phyloP scores from a whole-genome alignment of 768 basidiomycete species.

The Pholiota molesta region DNA sequence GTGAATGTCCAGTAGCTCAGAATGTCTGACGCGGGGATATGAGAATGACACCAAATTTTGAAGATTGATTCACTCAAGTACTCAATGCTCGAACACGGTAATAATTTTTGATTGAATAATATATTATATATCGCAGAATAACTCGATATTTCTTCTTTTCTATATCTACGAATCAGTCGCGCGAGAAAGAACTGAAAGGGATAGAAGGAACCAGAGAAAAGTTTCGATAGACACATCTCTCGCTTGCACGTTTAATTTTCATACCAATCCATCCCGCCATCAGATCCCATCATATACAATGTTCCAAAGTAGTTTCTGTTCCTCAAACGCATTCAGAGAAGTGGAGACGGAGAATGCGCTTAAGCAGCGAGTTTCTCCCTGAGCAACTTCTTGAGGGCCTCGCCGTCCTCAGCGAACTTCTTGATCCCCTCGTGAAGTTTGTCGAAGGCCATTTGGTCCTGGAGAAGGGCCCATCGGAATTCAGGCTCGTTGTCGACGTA shows the following conservation, averaged over 20 bases:
- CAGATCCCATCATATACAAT: background rate
- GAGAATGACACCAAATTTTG: too few species aligned
- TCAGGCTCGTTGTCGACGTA: constrained; percentile 93
- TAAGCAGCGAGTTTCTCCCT: constrained; percentile 65
- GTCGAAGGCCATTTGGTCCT: constrained; percentile 98
- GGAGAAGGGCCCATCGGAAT: constrained; percentile 93
- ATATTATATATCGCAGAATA: background rate
- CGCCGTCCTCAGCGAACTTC: constrained; percentile 97
- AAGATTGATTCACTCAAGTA: too few species aligned
- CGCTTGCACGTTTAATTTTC: background rate
- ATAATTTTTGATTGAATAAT: constrained; percentile 6
- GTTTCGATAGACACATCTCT: background rate
- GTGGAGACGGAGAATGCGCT: constrained; percentile 8
- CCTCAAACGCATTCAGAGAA: background rate
- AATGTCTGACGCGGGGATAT: too few species aligned
- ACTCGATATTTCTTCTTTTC: constrained; percentile 12
- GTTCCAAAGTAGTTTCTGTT: background rate
- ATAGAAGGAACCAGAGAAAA: background rate
- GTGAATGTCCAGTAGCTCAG: background rate
- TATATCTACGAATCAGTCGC: constrained; percentile 15
- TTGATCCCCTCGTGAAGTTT: constrained; percentile 98
- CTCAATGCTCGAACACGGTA: background rate
- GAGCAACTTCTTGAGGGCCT: constrained; percentile 83
- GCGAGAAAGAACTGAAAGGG: background rate
- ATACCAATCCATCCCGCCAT: background rate